phyloP scores from a whole-genome alignment of 805 yeast genomes.

The Cyberlindnera meyerae region DNA sequence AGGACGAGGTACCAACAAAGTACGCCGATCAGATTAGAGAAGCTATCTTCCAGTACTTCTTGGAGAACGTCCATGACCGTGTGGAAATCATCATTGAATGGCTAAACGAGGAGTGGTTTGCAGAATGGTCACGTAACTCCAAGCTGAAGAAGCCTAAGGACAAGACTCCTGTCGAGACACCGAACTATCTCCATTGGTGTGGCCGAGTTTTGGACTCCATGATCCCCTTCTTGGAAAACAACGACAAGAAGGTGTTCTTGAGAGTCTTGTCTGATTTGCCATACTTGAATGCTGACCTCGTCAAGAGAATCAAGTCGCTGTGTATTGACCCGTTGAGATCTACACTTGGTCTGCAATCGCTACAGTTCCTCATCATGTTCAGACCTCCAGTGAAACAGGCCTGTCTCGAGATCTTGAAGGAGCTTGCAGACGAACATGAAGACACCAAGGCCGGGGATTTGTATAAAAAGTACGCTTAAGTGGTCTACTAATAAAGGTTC shows the following conservation, averaged over 20 bases:
- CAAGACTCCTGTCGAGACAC: conserved; percentile 30
- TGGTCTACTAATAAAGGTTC: too few relatives aligned
- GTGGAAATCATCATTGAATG: conserved; percentile 80
- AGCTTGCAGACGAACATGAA: conserved; percentile 44
- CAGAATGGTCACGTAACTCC: conserved; percentile 37
- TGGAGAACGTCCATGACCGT: conserved; percentile 65
- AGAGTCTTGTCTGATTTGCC: conserved; percentile 88
- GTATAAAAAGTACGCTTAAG: conserved; percentile 39
- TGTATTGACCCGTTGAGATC: conserved; percentile 83
- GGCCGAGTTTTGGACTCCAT: conserved; percentile 67
- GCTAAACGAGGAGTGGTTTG: conserved; percentile 94
- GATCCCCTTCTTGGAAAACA: conserved; percentile 77
- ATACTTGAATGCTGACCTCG: conserved; percentile 54
- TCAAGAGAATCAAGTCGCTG: conserved; percentile 62
- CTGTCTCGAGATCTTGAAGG: conserved; percentile 45
- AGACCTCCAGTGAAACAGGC: conserved; percentile 72
- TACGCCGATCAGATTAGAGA: conserved; percentile 61
- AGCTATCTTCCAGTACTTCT: conserved; percentile 65
- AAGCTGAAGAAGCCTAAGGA: conserved; percentile 22
- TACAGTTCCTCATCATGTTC: conserved; percentile 81
- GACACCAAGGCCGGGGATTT: conserved; percentile 45
- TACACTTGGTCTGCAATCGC: conserved; percentile 73
- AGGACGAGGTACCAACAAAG: conserved; percentile 31
- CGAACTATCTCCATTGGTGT: conserved; percentile 65
- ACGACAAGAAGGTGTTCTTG: conserved; percentile 75